These are phyloP conservation scores for Phialophora chinensis DNA, from an alignment of 2,329 filamentous ascomycete genomes.

Conservation along the genomic window DNA sequence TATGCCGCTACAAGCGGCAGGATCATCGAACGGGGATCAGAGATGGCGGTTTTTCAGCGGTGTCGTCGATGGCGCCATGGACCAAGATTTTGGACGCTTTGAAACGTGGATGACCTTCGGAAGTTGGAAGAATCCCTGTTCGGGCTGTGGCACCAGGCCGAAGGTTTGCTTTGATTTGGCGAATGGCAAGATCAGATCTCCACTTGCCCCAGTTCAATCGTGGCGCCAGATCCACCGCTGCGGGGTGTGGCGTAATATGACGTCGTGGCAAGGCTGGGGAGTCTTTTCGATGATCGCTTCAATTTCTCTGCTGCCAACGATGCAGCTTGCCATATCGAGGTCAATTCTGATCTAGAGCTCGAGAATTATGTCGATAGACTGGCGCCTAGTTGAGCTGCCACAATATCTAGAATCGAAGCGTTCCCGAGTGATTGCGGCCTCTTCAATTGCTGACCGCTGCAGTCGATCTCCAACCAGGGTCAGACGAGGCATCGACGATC, in stretches of 20 bases:
- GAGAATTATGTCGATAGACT: not conserved
- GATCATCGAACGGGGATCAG: conserved; percentile 9
- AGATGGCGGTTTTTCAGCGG: not conserved
- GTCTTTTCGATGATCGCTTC: not conserved
- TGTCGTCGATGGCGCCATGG: not conserved
- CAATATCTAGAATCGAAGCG: not conserved
- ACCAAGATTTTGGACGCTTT: conserved; percentile 22
- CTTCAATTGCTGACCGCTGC: not conserved
- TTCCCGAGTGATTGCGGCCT: not conserved
- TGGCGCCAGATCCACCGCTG: not conserved
- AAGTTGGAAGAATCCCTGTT: conserved; percentile 36
- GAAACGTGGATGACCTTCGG: conserved; percentile 1
- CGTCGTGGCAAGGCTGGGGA: not conserved
- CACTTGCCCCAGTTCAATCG: not conserved
- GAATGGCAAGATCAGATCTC: not conserved
- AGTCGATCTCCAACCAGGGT: not conserved
- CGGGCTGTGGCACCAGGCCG: not conserved
- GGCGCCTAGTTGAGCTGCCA: not conserved
- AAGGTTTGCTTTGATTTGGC: not conserved
- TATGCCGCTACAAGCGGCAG: conserved; percentile 26
- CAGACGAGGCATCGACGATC: not conserved
- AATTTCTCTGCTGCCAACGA: not conserved
- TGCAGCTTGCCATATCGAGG: not conserved
- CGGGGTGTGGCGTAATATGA: not conserved
- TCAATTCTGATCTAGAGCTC: not conserved